phyloP scores from a whole-genome alignment of 176 grass and related monocot species.

The Aegilops longissima region DNA sequence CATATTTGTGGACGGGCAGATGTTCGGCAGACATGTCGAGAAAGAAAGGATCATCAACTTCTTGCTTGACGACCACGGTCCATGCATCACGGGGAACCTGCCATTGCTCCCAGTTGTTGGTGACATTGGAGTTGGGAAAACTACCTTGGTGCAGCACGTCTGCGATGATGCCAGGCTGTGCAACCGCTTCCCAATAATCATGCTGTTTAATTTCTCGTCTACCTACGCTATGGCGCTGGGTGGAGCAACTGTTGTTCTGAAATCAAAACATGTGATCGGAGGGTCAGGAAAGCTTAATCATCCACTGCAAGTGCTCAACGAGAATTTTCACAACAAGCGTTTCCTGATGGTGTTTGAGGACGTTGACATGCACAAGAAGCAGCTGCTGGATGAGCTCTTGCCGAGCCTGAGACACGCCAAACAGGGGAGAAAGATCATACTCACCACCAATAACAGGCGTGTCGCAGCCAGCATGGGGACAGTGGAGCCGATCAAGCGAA shows the following conservation, averaged over 20 bases:
- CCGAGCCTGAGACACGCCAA: neutral
- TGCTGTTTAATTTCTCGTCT: no score
- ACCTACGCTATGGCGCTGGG: no score
- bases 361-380: neutral
- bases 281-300: no score
- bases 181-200: no score
- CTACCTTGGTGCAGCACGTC: slow-evolving; percentile 14
- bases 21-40: slow-evolving; percentile 26
- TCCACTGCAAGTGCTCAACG: neutral
- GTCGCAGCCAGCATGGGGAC: no score
- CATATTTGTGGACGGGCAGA: slow-evolving; percentile 12
- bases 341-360: slow-evolving; percentile 12
- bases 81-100: accelerated
- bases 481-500: no score
- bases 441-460: no score
- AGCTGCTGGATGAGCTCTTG: slow-evolving; percentile 7
- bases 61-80: neutral
- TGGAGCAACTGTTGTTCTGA: no score
- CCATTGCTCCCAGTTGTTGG: neutral
- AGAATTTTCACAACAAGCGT: neutral
- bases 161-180: neutral
- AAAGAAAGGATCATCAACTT: slow-evolving; percentile 28
- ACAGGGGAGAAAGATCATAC: slow-evolving; percentile 26
- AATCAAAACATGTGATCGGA: no score
- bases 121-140: slow-evolving; percentile 8